A percentile compares a stretch with the other conserved stretches of the same genome.
These are phyloP conservation scores for Albizia julibrissin DNA, from an alignment of 306 rosid genomes.

Conservation along the genomic window DNA sequence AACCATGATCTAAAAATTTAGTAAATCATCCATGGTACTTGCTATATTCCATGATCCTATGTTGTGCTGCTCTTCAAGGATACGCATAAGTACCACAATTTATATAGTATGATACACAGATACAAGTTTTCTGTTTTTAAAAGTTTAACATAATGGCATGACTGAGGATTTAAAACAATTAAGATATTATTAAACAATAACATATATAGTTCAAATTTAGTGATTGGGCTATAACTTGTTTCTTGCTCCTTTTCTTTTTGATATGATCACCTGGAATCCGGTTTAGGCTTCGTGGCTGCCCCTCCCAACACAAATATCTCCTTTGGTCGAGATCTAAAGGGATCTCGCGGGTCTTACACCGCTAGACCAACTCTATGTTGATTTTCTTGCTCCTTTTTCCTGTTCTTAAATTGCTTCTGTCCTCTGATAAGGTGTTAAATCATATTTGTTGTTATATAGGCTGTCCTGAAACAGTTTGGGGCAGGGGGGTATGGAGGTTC, in stretches of 20 bases:
- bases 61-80: background rate
- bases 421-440: conserved; percentile 28
- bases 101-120: background rate
- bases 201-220: background rate
- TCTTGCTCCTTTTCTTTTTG: background rate
- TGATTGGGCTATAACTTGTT: background rate
- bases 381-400: background rate
- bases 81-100: background rate
- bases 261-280: too few species aligned
- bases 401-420: background rate
- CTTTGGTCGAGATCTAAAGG: too few species aligned
- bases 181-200: background rate
- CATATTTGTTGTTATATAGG: conserved; percentile 49
- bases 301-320: too few species aligned
- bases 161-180: background rate
- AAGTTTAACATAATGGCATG: background rate
- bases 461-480: conserved; percentile 96
- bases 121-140: too few species aligned
- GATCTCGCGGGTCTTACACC: too few species aligned
- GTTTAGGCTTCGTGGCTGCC: too few species aligned
- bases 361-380: too few species aligned
- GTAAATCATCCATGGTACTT: background rate
- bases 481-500: conserved; percentile 98
- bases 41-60: background rate
- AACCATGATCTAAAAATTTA: background rate